phyloP scores from a whole-genome alignment of 2,329 filamentous ascomycete genomes.

The Xylariaceae sp. region DNA sequence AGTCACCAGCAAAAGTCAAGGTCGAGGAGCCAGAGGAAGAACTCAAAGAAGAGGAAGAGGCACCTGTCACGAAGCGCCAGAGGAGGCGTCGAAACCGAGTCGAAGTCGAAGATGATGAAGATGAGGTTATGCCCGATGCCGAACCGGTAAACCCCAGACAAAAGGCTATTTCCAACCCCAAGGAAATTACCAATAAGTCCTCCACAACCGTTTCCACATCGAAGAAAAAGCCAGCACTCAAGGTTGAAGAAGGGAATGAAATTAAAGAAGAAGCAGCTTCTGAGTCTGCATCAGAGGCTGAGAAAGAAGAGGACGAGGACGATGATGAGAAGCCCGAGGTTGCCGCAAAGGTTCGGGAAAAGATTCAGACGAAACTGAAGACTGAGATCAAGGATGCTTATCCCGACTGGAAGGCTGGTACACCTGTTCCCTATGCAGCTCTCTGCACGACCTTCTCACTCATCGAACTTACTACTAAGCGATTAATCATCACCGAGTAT shows the following conservation, averaged over 20 bases:
- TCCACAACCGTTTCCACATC: slow-evolving; percentile 29
- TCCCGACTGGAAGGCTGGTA: slow-evolving; percentile 90
- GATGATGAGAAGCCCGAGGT: slow-evolving; percentile 71
- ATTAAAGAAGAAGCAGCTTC: slow-evolving; percentile 55
- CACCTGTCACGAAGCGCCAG: slow-evolving; percentile 65
- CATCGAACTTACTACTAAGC: slow-evolving; percentile 92
- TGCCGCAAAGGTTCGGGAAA: slow-evolving; percentile 77
- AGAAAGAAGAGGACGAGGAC: slow-evolving; percentile 52
- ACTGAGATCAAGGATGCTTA: slow-evolving; percentile 78
- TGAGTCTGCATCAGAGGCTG: slow-evolving; percentile 57
- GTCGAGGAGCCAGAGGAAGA: slow-evolving; percentile 43
- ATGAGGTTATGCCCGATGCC: slow-evolving; percentile 46
- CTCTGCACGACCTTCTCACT: slow-evolving; percentile 94
- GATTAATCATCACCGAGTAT: slow-evolving; percentile 85
- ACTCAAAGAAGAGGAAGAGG: slow-evolving; percentile 51
- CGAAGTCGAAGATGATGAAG: slow-evolving; percentile 60
- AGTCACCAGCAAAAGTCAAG: slow-evolving; percentile 41
- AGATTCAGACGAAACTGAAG: slow-evolving; percentile 78
- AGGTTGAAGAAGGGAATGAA: slow-evolving; percentile 39
- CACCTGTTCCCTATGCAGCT: slow-evolving; percentile 91
- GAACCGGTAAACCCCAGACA: slow-evolving; percentile 42
- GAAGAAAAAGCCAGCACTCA: slow-evolving; percentile 33
- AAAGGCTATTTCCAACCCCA: slow-evolving; percentile 35
- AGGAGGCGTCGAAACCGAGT: slow-evolving; percentile 55
- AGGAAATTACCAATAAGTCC: slow-evolving; percentile 40